Evolutionary conservation across 768 basidiomycete species (phyloP), one percentile per base, ranked within the genome.

Genomic region (Saitozyma podzolica): DNA sequence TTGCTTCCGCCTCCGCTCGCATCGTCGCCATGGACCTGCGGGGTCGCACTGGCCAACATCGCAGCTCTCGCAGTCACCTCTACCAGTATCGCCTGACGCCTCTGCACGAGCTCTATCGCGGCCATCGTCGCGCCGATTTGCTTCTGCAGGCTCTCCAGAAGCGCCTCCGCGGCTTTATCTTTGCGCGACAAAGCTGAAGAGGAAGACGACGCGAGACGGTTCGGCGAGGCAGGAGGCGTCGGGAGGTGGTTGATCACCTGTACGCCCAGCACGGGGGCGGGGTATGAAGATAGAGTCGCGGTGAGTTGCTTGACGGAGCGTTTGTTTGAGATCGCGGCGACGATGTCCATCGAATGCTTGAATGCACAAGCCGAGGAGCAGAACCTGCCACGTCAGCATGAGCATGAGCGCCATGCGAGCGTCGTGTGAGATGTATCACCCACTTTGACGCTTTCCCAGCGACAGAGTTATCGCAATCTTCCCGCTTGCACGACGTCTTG

Each of bases 351-450:
- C 16, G 66, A 63, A 58, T 75, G 66, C 41, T 51, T 57, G 59
- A 65, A 70, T 0, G 68, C 73, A 55, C 73, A 75, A 0, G 58
- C 42, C 3, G 62, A 55, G 8, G 68, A 72, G 58, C 73, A 75
- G 66, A 68, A 75, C 42, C 72, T 73, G 48, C 9, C 10, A 50
- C 13, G 20, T 57, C 8, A 42, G 47, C 39, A 2, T 17, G 45
- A 17, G 45, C n/a, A 3, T 17, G 11, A 47, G 13, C 51, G n/a
- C 40, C n/a, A 5, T 29, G 29, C 29, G 29, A 29, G 29, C 29
- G 29, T 29, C 29, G 29, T 54, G 17, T 9, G 40, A 56, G 50
- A 10, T 37, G 20, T 9, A 13, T 19, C 3, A 59, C 72, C 60
- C 54, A 74, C 70, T 75, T 75, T 8, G 74, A 72, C 8, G 49